Percentiles rank a stretch among this genome's conserved stretches.
Conservation (phyloP, 1,284 basidiomycete species). For the Naganishia sp. region DNA sequence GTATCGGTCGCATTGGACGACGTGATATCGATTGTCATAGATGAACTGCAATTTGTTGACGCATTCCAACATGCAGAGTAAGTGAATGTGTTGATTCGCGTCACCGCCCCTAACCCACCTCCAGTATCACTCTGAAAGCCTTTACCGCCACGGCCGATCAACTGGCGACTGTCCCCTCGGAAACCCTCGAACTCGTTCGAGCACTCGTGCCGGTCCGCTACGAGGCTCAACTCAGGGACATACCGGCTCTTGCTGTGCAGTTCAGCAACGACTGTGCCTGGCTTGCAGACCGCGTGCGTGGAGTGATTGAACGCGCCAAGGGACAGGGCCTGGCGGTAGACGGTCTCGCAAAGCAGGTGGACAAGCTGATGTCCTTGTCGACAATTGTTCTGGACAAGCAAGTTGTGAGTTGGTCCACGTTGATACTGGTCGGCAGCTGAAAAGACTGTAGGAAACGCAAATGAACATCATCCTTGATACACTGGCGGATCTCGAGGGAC, state of each 20-base stretch:
- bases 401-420: slow-evolving; percentile 58
- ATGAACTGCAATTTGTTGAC: slow-evolving; percentile 16
- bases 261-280: slow-evolving; percentile 85
- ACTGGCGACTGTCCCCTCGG: slow-evolving; percentile 54
- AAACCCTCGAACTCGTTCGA: slow-evolving; percentile 76
- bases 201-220: slow-evolving; percentile 77
- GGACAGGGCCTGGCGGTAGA: slow-evolving; percentile 39
- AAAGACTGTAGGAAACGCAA: slow-evolving; percentile 37
- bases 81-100: not conserved
- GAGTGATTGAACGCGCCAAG: slow-evolving; percentile 57
- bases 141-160: slow-evolving; percentile 33
- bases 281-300: slow-evolving; percentile 58
- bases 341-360: slow-evolving; percentile 56
- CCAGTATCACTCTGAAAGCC: slow-evolving; percentile 3
- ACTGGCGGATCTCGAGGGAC: slow-evolving; percentile 65
- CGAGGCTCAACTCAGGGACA: slow-evolving; percentile 58
- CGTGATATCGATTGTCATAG: slow-evolving; percentile 11
- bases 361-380: slow-evolving; percentile 56
- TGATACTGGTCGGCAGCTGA: not conserved
- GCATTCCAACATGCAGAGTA: slow-evolving; percentile 22
- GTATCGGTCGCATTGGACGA: slow-evolving; percentile 22
- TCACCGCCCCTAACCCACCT: not conserved
- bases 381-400: slow-evolving; percentile 66
- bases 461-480: slow-evolving; percentile 56
- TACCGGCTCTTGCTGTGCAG: slow-evolving; percentile 68